Base-by-base conservation (phyloP, 305 asterid genomes). In the Plantago coronopus region DNA sequence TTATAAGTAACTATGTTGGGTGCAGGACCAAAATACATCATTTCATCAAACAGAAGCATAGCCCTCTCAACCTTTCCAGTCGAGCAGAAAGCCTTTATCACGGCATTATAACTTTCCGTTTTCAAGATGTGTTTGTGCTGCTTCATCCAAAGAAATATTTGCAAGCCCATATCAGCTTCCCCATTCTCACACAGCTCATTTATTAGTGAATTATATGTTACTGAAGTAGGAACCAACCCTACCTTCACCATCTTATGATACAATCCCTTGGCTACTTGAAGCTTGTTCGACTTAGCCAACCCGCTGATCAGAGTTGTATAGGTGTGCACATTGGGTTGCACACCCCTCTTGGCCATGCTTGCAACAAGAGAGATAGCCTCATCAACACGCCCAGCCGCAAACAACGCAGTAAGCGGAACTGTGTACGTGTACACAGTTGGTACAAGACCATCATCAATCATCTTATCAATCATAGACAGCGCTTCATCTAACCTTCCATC, bases 281-380 rank as follows among this genome's bases (percentile, higher is more conserved):
- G 75, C 61, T 67, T 82, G 64, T 75, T 69, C 5, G 74, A 79
- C 61, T 77, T 83, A 22, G 87, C 89, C 69, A 88, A 71, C 59
- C 96, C 95, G 72, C 88, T 75, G 47, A 91, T 80, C 54, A 91
- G 79, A 43, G 97, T 82, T 12, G 98, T 88, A 79, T 91, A 91
- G 19, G 93, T 86, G 72, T 78, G 95, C 68, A 76, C 79, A 72
- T 86, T 91, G 29, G 93, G 98, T 42, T 53, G 61, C 25, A 73
- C 70, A 13, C 87, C 86, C 68, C 64, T 78, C 66, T 72, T 70
- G 76, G 69, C 84, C 98, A 88, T 91, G 83, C 77, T 69, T 17
- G 64, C 56, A 27, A 83, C 73, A 57, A 91, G 95, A 76, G 81
- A 75, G 69, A 88, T 66, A 17, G 93, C 93, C 62, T 88, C 88